Percentiles rank a stretch among this genome's conserved stretches.
Evolutionary conservation across 192 early-diverging fungal genomes (phyloP).

Genomic region (Coemansia interrupta): DNA sequence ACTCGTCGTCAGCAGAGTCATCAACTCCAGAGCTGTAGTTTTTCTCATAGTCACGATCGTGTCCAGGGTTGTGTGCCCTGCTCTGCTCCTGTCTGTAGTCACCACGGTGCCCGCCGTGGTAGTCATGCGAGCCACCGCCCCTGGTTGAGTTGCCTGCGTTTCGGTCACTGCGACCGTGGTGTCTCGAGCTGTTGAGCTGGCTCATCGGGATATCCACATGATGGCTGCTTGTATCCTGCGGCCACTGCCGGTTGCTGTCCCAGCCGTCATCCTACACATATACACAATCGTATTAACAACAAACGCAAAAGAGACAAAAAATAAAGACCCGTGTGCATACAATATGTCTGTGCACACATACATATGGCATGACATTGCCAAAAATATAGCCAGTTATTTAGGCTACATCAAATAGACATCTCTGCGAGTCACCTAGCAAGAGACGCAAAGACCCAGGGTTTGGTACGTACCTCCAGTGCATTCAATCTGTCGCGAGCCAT

Average conservation of each 20-base stretch:
- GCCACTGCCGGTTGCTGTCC: not conserved
- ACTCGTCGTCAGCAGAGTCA: constrained; percentile 1
- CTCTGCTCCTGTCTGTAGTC: not conserved
- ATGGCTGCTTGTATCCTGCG: not conserved
- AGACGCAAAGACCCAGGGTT: too few species aligned
- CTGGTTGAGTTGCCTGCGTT: not conserved
- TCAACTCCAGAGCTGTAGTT: not conserved
- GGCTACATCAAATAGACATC: too few species aligned
- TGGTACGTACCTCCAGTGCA: constrained; percentile 7
- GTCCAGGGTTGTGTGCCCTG: not conserved
- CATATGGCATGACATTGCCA: too few species aligned
- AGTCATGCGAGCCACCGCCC: not conserved
- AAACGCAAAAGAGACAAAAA: too few species aligned
- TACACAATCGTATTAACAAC: not conserved
- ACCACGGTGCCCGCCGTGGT: not conserved
- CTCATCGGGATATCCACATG: not conserved
- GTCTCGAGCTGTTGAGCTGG: constrained; percentile 1
- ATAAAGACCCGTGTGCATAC: too few species aligned
- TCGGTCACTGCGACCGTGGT: not conserved
- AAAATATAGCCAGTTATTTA: too few species aligned
- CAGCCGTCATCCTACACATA: constrained; percentile 1
- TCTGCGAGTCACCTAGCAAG: too few species aligned
- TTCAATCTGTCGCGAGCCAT: constrained; percentile 15
- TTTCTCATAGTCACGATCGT: not conserved
- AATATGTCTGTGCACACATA: too few species aligned